Conservation (phyloP, 768 basidiomycete genomes). For the Clitopilus passeckerianus region DNA sequence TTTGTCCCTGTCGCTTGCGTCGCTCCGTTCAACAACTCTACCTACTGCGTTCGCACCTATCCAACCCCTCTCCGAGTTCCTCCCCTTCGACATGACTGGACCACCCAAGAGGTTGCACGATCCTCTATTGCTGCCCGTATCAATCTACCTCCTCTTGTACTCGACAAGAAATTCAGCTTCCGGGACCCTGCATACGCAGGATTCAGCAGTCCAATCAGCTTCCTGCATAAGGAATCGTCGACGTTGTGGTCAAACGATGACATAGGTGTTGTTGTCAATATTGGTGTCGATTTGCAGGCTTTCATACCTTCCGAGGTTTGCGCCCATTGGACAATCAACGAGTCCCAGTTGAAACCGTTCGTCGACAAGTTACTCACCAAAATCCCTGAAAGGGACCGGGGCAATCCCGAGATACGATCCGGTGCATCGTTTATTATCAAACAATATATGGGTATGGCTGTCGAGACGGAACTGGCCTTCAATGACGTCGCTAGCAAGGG, state of each 20-base stretch:
- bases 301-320: constrained; percentile 7
- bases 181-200: constrained; percentile 19
- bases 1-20: constrained; percentile 18
- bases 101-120: constrained; percentile 13
- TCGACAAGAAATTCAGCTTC: constrained; percentile 12
- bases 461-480: constrained; percentile 12
- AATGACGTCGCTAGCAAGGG: background rate
- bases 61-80: constrained; percentile 4
- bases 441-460: constrained; percentile 9
- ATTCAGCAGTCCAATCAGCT: constrained; percentile 16
- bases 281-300: constrained; percentile 11
- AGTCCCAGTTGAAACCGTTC: constrained; percentile 8
- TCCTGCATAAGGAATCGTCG: constrained; percentile 10
- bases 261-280: constrained; percentile 8
- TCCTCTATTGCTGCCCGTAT: constrained; percentile 13
- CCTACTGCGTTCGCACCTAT: constrained; percentile 19
- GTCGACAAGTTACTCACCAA: constrained; percentile 9
- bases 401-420: background rate
- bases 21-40: constrained; percentile 14
- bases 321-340: constrained; percentile 10
- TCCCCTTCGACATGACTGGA: constrained; percentile 14
- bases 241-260: constrained; percentile 13
- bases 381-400: background rate
- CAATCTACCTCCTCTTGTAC: constrained; percentile 11
- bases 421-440: constrained; percentile 11